Base-by-base conservation (phyloP, 1,284 basidiomycete genomes). In the Singerocomus inundabilis region DNA sequence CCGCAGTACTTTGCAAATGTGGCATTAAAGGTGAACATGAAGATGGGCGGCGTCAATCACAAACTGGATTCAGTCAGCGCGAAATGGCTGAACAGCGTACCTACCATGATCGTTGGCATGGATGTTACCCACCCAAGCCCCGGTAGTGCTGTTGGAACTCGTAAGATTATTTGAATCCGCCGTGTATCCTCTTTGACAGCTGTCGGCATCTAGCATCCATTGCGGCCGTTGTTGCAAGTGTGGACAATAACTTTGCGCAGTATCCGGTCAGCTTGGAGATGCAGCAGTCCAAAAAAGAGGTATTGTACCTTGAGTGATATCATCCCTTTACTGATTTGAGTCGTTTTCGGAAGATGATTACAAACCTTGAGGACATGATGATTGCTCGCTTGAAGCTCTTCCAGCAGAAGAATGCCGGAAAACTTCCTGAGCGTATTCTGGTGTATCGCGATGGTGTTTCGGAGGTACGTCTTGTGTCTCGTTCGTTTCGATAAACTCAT, bases 81-180 rank as follows among this genome's bases (percentile, higher is more conserved):
- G 68, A 54, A 46, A 10, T 85, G 80, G 82, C 64, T 91, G 36
- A 73, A 69, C 41, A 55, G 72, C 48, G 63, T 63, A 53, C 75
- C 81, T 6, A 91, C 88, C 0, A 91, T 92, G 85, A 63, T 92
- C 28, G 80, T 91, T 10, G 89, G 89, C 5, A 90, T 90, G 69
- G 89, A 92, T 60, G 89, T 92, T 13, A 90, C 88, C 1, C 90
- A 91, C 67, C 86, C 88, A 21, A 84, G 85, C 15, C 78, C 77
- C 5, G 81, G 82, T 1, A 84, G 83, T 53, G 76, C 78, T 54
- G 75, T 72, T 53, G 84, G 81, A 10, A 88, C 77, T 3, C 68
- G 68, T 70, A 48, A 52, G 67, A 35, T 18, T 18, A 21, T 51
- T n/a, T 28, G 26, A 44, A 2, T 30, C n/a, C 16, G 9, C 28